Conservation (phyloP, 371 early-diverging fungal genomes). For the Batkoa obscura region DNA sequence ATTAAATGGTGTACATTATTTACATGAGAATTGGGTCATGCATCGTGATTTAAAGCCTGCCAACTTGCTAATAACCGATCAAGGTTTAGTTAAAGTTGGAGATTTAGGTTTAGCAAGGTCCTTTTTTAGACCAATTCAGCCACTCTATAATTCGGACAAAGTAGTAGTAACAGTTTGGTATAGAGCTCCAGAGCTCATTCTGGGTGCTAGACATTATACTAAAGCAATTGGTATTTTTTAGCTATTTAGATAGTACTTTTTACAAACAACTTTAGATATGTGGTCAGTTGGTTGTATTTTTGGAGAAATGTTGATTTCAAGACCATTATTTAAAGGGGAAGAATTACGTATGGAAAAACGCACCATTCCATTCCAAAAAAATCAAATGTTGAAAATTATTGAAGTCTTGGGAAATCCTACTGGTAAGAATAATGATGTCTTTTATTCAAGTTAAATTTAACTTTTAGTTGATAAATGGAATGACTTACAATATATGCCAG, state of each 20-base stretch:
- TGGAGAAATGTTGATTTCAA: conserved; percentile 71
- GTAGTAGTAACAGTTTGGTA: conserved; percentile 98
- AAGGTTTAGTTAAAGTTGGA: conserved; percentile 44
- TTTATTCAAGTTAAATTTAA: neutral
- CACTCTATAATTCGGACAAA: conserved; percentile 63
- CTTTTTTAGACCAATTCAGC: conserved; percentile 60
- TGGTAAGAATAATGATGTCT: conserved; percentile 21
- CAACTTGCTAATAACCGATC: conserved; percentile 66
- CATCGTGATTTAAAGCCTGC: conserved; percentile 88
- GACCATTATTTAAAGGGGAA: conserved; percentile 88
- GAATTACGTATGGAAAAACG: conserved; percentile 86
- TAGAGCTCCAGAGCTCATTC: conserved; percentile 84
- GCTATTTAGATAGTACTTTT: conserved; percentile 7
- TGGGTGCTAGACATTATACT: conserved; percentile 83
- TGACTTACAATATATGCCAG: conserved; percentile 47
- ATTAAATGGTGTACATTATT: conserved; percentile 72
- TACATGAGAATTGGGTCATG: conserved; percentile 83
- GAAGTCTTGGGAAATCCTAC: conserved; percentile 78
- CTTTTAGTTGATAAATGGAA: conserved; percentile 58
- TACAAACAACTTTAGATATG: conserved; percentile 30
- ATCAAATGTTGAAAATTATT: conserved; percentile 75
- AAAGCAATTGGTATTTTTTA: conserved; percentile 47
- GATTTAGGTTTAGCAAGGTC: conserved; percentile 83
- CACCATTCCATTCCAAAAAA: conserved; percentile 73
- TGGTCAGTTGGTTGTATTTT: conserved; percentile 96